Conservation (phyloP, 1,284 basidiomycete genomes). For the Marasmius fiardii region DNA sequence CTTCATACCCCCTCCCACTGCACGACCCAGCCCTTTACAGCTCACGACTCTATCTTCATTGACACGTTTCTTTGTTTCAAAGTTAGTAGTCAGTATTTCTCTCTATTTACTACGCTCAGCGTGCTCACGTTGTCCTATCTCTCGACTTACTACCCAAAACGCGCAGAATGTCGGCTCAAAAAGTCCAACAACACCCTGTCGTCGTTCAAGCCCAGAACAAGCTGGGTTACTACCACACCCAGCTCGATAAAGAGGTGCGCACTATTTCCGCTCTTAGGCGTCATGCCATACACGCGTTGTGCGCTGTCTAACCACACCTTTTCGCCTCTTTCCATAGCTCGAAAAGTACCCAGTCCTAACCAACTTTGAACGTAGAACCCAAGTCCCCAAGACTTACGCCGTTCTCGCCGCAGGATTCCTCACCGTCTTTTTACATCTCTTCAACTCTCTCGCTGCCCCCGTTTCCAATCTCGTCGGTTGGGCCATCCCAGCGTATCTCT, state of each 20-base stretch:
- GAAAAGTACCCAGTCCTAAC: constrained; percentile 87
- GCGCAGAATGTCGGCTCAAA: constrained; percentile 69
- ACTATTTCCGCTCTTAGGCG: constrained; percentile 6
- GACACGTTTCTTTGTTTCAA: constrained; percentile 14
- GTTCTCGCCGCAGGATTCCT: constrained; percentile 74
- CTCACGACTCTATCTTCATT: constrained; percentile 19
- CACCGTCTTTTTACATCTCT: constrained; percentile 67
- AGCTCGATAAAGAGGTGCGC: constrained; percentile 91
- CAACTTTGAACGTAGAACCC: constrained; percentile 85
- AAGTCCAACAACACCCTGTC: constrained; percentile 81
- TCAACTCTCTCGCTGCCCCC: constrained; percentile 81
- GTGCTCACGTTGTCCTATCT: constrained; percentile 8
- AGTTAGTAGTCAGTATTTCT: constrained; percentile 7
- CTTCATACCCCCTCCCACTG: constrained; percentile 10
- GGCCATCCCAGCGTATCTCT: constrained; percentile 82
- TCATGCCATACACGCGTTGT: constrained; percentile 16
- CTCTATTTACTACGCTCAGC: constrained; percentile 10
- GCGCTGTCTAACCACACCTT: too few species aligned
- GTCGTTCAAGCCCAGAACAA: constrained; percentile 78
- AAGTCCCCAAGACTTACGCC: constrained; percentile 91
- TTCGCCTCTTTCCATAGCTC: constrained; percentile 51
- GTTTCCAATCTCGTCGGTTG: constrained; percentile 85
- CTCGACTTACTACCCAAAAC: constrained; percentile 7
- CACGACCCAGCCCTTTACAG: constrained; percentile 10
- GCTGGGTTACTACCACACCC: constrained; percentile 70